A percentile compares a stretch with the other conserved stretches of the same genome.
These are phyloP conservation scores for Cicer judaicum DNA, from an alignment of 306 rosid species.

Conservation along the genomic window DNA sequence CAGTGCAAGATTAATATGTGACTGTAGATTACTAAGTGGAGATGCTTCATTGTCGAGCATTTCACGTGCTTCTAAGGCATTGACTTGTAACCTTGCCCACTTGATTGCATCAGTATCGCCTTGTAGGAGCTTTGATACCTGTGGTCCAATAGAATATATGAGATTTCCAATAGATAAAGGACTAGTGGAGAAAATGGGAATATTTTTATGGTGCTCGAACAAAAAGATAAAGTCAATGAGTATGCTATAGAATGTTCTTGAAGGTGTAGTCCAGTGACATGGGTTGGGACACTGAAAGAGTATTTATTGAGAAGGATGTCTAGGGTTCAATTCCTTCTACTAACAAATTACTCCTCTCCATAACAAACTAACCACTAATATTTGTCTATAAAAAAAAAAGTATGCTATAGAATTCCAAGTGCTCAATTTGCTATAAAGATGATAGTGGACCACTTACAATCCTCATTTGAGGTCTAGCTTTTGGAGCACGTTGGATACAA, in stretches of 20 bases:
- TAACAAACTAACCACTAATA: no score
- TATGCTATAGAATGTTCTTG: not conserved
- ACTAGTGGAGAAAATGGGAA: slow-evolving; percentile 13
- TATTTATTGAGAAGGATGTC: no score
- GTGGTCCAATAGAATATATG: slow-evolving; percentile 42
- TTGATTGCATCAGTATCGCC: slow-evolving; percentile 72
- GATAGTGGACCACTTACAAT: slow-evolving; percentile 65
- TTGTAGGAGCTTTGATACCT: slow-evolving; percentile 85
- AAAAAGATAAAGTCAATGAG: slow-evolving; percentile 38
- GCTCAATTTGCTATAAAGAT: slow-evolving; percentile 38
- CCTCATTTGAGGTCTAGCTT: slow-evolving; percentile 92
- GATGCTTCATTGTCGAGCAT: slow-evolving; percentile 64
- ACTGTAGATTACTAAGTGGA: slow-evolving; percentile 72
- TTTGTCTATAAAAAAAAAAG: not conserved
- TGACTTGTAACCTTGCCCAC: slow-evolving; percentile 82
- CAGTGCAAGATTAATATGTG: slow-evolving; percentile 89
- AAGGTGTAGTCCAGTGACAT: no score
- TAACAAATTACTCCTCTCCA: no score
- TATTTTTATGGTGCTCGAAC: slow-evolving; percentile 30
- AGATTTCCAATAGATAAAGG: slow-evolving; percentile 13
- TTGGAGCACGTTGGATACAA: slow-evolving; percentile 79
- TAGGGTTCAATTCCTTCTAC: no score
- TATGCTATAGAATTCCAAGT: slow-evolving; percentile 2
- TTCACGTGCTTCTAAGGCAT: slow-evolving; percentile 55
- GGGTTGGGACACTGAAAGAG: no score